phyloP scores from a whole-genome alignment of 257 asterid genomes.

The Petunia secreta region DNA sequence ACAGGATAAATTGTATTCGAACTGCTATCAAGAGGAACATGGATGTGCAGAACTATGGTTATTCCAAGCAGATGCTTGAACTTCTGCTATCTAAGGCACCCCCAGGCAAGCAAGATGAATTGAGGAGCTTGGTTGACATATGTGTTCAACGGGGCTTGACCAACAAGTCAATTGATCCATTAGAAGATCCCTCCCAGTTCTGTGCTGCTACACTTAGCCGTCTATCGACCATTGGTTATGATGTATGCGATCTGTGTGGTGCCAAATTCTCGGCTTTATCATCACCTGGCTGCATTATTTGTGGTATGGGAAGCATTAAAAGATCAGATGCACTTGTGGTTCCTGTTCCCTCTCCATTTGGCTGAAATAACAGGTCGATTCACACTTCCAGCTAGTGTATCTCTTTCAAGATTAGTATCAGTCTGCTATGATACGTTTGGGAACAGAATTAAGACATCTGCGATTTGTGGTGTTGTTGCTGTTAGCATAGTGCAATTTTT shows the following conservation, averaged over 20 bases:
- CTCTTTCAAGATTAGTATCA: background rate
- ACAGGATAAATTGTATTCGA: slow-evolving; percentile 89
- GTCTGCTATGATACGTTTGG: background rate
- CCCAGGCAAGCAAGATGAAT: slow-evolving; percentile 88
- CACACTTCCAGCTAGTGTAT: background rate
- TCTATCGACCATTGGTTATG: slow-evolving; percentile 92
- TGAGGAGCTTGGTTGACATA: slow-evolving; percentile 91
- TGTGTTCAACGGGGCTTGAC: slow-evolving; percentile 87
- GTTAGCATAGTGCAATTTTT: slow-evolving; percentile 16
- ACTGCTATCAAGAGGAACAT: slow-evolving; percentile 97
- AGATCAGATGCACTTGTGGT: slow-evolving; percentile 93
- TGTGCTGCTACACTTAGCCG: slow-evolving; percentile 98
- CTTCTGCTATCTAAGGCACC: slow-evolving; percentile 92
- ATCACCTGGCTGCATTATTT: slow-evolving; percentile 91
- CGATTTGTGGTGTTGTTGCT: slow-evolving; percentile 4
- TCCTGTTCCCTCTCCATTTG: slow-evolving; percentile 94
- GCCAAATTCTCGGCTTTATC: slow-evolving; percentile 96
- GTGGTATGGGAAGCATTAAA: slow-evolving; percentile 99
- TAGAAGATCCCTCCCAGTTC: slow-evolving; percentile 97
- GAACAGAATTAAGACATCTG: background rate
- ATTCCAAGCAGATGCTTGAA: slow-evolving; percentile 97
- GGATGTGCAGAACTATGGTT: slow-evolving; percentile 97
- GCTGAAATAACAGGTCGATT: slow-evolving; percentile 42
- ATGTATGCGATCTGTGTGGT: slow-evolving; percentile 97
- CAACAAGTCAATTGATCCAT: slow-evolving; percentile 93